Percentiles rank a stretch among this genome's conserved stretches.
Conservation (phyloP, 2,329 filamentous ascomycete genomes). For the Fusarium sp. region DNA sequence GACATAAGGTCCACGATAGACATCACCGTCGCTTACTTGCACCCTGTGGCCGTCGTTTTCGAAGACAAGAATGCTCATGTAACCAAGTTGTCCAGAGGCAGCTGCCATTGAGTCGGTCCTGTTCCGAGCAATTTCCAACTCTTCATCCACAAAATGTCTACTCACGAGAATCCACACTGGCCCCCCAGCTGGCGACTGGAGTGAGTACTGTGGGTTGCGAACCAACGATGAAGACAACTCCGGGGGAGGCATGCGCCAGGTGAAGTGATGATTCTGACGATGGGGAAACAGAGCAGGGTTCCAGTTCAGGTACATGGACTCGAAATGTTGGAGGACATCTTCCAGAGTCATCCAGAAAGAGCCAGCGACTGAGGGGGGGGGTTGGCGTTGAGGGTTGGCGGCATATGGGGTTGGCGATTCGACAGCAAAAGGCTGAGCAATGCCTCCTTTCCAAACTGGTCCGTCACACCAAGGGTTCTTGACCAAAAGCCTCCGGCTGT, state of each 20-base stretch:
- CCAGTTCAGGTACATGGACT: constrained; percentile 98
- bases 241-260: constrained; percentile 72
- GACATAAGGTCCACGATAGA: constrained; percentile 85
- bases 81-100: constrained; percentile 70
- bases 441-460: constrained; percentile 70
- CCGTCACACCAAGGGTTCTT: constrained; percentile 98
- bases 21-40: constrained; percentile 74
- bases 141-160: constrained; percentile 81
- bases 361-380: constrained; percentile 58
- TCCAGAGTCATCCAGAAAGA: constrained; percentile 94
- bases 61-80: constrained; percentile 88
- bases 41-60: constrained; percentile 75
- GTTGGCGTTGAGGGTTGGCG: constrained; percentile 7
- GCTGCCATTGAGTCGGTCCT: constrained; percentile 53
- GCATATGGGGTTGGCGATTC: background rate
- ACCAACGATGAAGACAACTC: constrained; percentile 64
- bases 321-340: constrained; percentile 88
- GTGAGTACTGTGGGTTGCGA: constrained; percentile 77
- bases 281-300: constrained; percentile 84
- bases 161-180: constrained; percentile 85
- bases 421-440: background rate
- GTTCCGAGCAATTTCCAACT: constrained; percentile 64
- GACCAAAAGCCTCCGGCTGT: constrained; percentile 76
- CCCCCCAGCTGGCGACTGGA: constrained; percentile 66
- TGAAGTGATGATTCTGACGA: constrained; percentile 90